Evolutionary conservation across 441 rosid species (phyloP), one percentile per base, ranked within the genome.

Genomic region (Gossypium schwendimanii): DNA sequence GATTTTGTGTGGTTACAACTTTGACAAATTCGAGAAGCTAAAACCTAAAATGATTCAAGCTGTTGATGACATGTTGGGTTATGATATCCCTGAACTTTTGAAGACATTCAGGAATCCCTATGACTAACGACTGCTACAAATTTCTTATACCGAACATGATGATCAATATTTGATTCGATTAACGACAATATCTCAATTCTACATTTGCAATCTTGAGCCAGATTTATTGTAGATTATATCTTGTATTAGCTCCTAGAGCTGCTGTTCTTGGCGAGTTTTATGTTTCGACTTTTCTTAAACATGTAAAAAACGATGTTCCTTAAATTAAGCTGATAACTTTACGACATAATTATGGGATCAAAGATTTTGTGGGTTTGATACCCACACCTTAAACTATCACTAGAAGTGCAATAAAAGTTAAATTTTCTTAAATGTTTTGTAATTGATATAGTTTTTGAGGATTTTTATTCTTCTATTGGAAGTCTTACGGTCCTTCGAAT

Each of bases 61-160:
- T 5, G 92, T 94, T 6, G 98, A 92, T 70, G 97, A 91, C 76
- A 94, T 94, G 98, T 74, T 92, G 79, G 98, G 88, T 62, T 87
- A 94, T 60, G 97, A 92, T 82, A 92, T 94, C 69, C 97, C 98
- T 0, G 86, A 92, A 4, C 89, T 91, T 71, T 79, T 89, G 82
- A 91, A 91, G 86, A 86, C 75, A 78, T 94, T 94, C 81, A 84
- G 81, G 74, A 94, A 94, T 78, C 97, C 97, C 9, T 91, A 91
- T 17, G 97, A 86, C n/a, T 28, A 76, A 78, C 4, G 41, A 36
- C 14, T 20, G 31, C 39, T 52, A 28, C 59, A 14, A 49, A 49
- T n/a, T 14, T 31, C 45, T 4, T 10, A n/a, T 50, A 9, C 14
- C 5, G 45, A 50, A 24, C 39, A 23, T 45, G 3, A 15, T 50